Evolutionary conservation across 2,329 filamentous ascomycete species (phyloP), one percentile per base, ranked within the genome.

Genomic region (Colletotrichum sp.): DNA sequence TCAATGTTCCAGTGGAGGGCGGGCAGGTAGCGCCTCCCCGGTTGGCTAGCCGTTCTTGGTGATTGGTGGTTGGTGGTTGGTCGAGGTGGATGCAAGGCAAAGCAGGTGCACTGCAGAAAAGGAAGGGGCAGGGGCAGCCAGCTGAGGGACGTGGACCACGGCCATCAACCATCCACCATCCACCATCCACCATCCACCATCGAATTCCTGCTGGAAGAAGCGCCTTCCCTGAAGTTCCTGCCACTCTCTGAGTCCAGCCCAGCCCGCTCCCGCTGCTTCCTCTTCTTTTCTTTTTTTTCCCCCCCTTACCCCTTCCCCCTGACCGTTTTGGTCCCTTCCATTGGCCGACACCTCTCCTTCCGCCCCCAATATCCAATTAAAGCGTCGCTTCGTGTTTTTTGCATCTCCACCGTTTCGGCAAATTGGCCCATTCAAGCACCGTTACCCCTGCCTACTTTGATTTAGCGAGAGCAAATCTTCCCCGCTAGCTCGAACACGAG

Each of bases 401-500:
- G 21, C 52, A 12, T 24, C 44, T 69, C 18, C 57, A 32, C 60
- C 30, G 28, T 78, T 77, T 81, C 78, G 77, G 76, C 76, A 70
- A 79, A 78, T 78, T 78, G 78, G 75, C 78, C 79, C 78, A 68
- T 65, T 78, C 34, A 39, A 78, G 80, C 52, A 73, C 49, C 49
- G 62, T 32, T 36, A 39, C 36, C 75, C 60, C 62, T 75, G 72
- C 36, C 24, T 26, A 32, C 57, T 34, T 21, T 59, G 13, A 62
- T 62, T 52, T 36, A 71, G 60, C 68, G 68, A 62, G 1, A 64
- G 57, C 68, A 57, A 62, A 71, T 72, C 72, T 62, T 72, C 62
- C 52, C 62, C 60, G 28, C 72, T 72, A 59, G 73, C 60, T 65
- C 59, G 60, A 71, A 73, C 69, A 72, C 69, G 73, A 76, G 69